A percentile compares a stretch with the other conserved stretches of the same genome.
Evolutionary conservation across 805 yeast species (phyloP).

Genomic region (Cyberlindnera galapagoensis): DNA sequence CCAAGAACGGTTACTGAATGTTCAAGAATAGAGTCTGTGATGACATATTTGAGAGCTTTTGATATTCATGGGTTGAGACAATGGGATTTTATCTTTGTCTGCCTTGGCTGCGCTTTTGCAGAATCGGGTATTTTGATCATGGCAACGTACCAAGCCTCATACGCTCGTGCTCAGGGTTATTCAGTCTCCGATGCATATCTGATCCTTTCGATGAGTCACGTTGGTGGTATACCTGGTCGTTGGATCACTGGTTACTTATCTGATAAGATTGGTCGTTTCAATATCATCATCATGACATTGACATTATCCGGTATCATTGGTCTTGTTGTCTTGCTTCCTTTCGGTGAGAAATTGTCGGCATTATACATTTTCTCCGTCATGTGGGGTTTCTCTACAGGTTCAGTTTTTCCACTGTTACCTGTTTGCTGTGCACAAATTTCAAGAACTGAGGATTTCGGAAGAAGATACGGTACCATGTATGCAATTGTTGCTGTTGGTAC

Average conservation of each 20-base stretch:
- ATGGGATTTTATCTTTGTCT: slow-evolving; percentile 33
- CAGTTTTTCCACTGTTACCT: slow-evolving; percentile 29
- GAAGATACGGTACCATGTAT: slow-evolving; percentile 48
- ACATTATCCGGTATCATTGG: slow-evolving; percentile 29
- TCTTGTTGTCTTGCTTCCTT: slow-evolving; percentile 32
- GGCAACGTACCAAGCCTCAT: slow-evolving; percentile 45
- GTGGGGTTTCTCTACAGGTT: slow-evolving; percentile 47
- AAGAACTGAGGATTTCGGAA: slow-evolving; percentile 43
- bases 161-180: slow-evolving; percentile 23
- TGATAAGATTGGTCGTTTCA: slow-evolving; percentile 39
- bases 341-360: slow-evolving; percentile 25
- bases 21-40: slow-evolving; percentile 22
- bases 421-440: slow-evolving; percentile 53
- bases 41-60: slow-evolving; percentile 22
- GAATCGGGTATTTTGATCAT: slow-evolving; percentile 39
- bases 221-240: slow-evolving; percentile 29
- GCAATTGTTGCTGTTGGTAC: slow-evolving; percentile 49
- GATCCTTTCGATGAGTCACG: slow-evolving; percentile 35
- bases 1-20: slow-evolving; percentile 19
- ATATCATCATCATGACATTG: slow-evolving; percentile 33
- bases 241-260: slow-evolving; percentile 28
- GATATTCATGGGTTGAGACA: slow-evolving; percentile 36
- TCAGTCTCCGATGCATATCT: slow-evolving; percentile 30
- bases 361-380: slow-evolving; percentile 35
- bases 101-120: slow-evolving; percentile 36